Evolutionary conservation across 148 eudicot genomes (phyloP).

Genomic region (Rhododendron ferrugineum): DNA sequence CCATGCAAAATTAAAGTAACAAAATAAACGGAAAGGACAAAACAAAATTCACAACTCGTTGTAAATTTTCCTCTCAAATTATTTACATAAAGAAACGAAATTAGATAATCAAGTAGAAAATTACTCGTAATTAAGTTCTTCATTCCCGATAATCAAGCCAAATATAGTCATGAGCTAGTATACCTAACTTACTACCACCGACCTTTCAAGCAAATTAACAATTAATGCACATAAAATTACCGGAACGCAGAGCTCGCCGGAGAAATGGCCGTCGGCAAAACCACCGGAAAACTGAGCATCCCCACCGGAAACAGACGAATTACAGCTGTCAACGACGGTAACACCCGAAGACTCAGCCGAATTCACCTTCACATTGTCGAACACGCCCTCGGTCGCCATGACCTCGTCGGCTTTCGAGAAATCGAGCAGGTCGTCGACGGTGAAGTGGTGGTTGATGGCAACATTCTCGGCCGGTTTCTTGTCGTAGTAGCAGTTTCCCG

Average conservation of each 20-base stretch:
- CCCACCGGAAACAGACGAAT: constrained; percentile 64
- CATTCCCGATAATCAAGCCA: neutral
- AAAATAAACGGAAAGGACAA: neutral
- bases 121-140: neutral
- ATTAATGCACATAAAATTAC: constrained; percentile 24
- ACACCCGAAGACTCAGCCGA: constrained; percentile 54
- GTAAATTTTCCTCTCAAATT: neutral
- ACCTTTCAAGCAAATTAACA: neutral
- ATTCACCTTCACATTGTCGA: constrained; percentile 39
- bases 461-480: constrained; percentile 8
- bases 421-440: constrained; percentile 63
- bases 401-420: constrained; percentile 65
- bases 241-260: constrained; percentile 87
- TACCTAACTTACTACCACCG: neutral
- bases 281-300: constrained; percentile 35
- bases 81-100: neutral
- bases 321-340: constrained; percentile 67
- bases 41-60: neutral
- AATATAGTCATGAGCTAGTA: neutral
- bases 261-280: constrained; percentile 58
- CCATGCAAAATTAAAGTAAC: neutral
- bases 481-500: neutral
- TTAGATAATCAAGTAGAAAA: neutral
- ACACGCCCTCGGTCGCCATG: constrained; percentile 57
- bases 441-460: constrained; percentile 14